Base-by-base conservation (phyloP, 495 filamentous ascomycete species). In the Lasiosphaeria hispida region DNA sequence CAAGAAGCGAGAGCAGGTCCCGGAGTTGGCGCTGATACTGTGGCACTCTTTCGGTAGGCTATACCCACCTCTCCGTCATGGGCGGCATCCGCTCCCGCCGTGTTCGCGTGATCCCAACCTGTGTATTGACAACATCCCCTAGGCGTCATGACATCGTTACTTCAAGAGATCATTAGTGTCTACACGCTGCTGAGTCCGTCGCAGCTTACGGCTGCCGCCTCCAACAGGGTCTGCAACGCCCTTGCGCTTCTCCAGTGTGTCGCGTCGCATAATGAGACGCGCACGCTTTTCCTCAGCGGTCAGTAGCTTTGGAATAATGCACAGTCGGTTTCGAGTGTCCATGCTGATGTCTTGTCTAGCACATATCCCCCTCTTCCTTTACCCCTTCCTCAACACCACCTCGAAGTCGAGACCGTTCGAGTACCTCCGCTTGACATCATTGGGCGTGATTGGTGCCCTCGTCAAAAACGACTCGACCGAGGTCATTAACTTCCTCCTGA, bases 391-490 rank as follows among this genome's bases (percentile, higher is more conserved):
- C 42, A 99, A 99, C 75, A 99, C 94, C 1, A 99, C 94, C 8
- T 97, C 95, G 8, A 99, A 99, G 72, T 96, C 92, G 6, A 86
- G 94, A 36, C 94, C 94, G 3, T 99, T 99, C 71, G 94, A 99
- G 73, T 99, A 99, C 67, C 83, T 99, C 35, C 92, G 94, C 58
- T 83, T 99, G 19, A 99, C 94, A 1, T 97, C 95, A 18, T 81
- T 99, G n/a, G 94, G 94, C 41, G 94, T 99, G 35, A 99, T 99
- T 56, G 94, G 94, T 43, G 94, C 94, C 7, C 76, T 99, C 48
- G 94, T 99, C 44, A 99, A 99, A 82, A 99, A 99, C 72, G 94
- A 99, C 76, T 96, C 92, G 1, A 90, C 89, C 5, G 94, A 97
- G 73, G 95, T 97, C 19, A 97, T 99, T 75, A 97, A 96, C 77